Conservation (phyloP, 805 yeast genomes). For the Saccharomyces kudriavzevii region DNA sequence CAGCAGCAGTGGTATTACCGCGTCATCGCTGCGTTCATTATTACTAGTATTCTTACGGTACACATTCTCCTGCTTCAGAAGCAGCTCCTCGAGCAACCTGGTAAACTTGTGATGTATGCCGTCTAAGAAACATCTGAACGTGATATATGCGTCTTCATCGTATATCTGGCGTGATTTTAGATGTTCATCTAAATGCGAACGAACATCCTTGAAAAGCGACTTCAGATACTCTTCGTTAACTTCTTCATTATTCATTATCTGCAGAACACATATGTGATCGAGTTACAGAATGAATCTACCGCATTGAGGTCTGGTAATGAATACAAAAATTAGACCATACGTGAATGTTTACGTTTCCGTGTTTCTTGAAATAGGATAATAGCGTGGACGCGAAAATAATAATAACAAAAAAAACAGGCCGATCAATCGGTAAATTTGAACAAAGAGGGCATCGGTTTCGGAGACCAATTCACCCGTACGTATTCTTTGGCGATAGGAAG, state of each 20-base stretch:
- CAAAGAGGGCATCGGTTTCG: neutral
- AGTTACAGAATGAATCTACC: no score
- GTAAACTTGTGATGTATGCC: neutral
- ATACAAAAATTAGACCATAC: neutral
- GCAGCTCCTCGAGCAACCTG: neutral
- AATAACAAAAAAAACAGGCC: neutral
- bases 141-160: neutral
- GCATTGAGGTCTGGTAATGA: no score
- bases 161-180: neutral
- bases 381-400: neutral
- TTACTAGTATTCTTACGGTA: neutral
- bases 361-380: neutral
- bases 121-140: neutral
- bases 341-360: neutral
- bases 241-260: neutral
- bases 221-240: neutral
- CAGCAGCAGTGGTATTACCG: slow-evolving; percentile 28
- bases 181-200: neutral
- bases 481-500: neutral
- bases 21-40: slow-evolving; percentile 4
- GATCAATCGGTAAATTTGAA: neutral
- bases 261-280: neutral
- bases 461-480: neutral
- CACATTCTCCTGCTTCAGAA: neutral
- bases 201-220: neutral